phyloP scores from a whole-genome alignment of 2,329 filamentous ascomycete genomes.

The Penicillium sp. region DNA sequence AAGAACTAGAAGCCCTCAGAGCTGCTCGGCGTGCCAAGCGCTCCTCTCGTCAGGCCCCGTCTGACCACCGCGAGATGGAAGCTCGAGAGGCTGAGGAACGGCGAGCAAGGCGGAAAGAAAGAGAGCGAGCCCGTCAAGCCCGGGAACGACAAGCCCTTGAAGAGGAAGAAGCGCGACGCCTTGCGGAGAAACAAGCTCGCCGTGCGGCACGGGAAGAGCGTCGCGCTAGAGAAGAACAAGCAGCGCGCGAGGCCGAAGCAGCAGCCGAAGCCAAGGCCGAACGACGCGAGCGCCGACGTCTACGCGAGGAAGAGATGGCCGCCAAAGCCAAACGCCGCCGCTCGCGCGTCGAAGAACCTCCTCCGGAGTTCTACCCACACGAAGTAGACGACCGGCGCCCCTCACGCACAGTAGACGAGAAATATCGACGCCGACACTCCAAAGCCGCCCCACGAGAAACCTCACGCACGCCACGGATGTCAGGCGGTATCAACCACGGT shows the following conservation, averaged over 20 bases:
- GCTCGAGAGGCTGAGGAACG: conserved; percentile 36
- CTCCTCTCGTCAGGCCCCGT: conserved; percentile 33
- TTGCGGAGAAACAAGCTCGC: conserved; percentile 32
- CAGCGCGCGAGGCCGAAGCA: conserved; percentile 29
- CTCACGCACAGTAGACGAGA: conserved; percentile 34
- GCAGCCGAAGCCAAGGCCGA: conserved; percentile 37
- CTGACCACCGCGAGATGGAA: conserved; percentile 34
- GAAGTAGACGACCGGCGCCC: conserved; percentile 30
- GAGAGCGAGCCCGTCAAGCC: conserved; percentile 42
- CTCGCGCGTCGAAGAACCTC: conserved; percentile 29
- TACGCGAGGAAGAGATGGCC: conserved; percentile 33
- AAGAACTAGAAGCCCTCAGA: conserved; percentile 58
- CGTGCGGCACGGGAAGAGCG: conserved; percentile 35
- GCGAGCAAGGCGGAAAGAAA: conserved; percentile 48
- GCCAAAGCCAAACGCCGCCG: conserved; percentile 32
- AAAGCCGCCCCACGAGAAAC: conserved; percentile 24
- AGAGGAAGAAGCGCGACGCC: conserved; percentile 36
- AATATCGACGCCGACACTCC: conserved; percentile 36
- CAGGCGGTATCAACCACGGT: conserved; percentile 30
- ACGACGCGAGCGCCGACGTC: conserved; percentile 39
- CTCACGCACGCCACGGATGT: conserved; percentile 27
- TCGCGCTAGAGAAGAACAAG: conserved; percentile 46
- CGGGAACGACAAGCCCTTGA: conserved; percentile 36
- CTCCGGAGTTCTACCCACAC: conserved; percentile 22
- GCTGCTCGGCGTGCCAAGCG: conserved; percentile 59